Evolutionary conservation across 371 early-diverging fungal genomes (phyloP).

Genomic region (Zancudomyces culisetae): DNA sequence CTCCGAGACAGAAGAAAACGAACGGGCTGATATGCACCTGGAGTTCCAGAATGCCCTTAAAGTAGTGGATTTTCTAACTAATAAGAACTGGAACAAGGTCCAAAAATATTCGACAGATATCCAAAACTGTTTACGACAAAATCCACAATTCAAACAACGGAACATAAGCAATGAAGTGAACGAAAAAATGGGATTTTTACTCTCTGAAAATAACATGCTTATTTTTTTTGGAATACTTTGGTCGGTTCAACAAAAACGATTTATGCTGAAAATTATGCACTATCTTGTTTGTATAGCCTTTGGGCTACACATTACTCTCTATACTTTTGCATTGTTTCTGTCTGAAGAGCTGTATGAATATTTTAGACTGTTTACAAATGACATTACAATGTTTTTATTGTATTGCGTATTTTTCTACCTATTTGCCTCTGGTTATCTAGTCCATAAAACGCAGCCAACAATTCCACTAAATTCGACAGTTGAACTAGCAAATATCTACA

Average conservation of each 20-base stretch:
- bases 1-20: too few relatives aligned
- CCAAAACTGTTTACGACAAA: too few relatives aligned
- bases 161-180: too few relatives aligned
- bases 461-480: neutral
- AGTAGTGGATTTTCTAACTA: too few relatives aligned
- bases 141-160: too few relatives aligned
- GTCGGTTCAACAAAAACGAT: neutral
- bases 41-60: too few relatives aligned
- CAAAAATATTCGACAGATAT: too few relatives aligned
- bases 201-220: neutral
- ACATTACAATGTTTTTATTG: neutral
- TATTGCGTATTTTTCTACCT: neutral
- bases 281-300: neutral
- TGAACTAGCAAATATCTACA: neutral
- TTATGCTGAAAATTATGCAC: neutral
- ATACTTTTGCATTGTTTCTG: neutral
- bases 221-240: neutral
- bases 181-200: too few relatives aligned
- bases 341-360: neutral
- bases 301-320: neutral
- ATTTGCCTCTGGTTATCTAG: neutral
- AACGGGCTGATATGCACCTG: too few relatives aligned
- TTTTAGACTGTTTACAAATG: neutral
- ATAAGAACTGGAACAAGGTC: too few relatives aligned
- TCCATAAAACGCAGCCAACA: neutral